Conservation (phyloP, 1,284 basidiomycete species). For the Xanthoconium separans region DNA sequence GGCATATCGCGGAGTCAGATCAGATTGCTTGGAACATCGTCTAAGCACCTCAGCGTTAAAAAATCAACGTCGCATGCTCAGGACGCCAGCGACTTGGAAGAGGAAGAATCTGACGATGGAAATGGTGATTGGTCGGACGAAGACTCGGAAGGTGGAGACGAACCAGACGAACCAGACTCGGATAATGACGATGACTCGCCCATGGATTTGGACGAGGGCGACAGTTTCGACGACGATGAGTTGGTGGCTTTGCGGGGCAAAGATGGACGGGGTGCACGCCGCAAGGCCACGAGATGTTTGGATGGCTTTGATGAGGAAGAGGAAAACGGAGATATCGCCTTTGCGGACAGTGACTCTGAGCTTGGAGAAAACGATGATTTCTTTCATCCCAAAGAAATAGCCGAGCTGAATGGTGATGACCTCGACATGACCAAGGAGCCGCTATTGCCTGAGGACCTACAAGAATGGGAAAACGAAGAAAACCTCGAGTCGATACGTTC, state of each 20-base stretch:
- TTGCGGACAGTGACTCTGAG: conserved; percentile 82
- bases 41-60: conserved; percentile 48
- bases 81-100: conserved; percentile 33
- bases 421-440: conserved; percentile 73
- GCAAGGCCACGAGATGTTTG: conserved; percentile 45
- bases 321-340: conserved; percentile 52
- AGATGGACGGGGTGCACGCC: conserved; percentile 47
- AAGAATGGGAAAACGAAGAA: conserved; percentile 82
- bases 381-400: conserved; percentile 58
- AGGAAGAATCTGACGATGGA: conserved; percentile 13
- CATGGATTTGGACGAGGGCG: not conserved
- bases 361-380: conserved; percentile 68
- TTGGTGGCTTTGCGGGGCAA: conserved; percentile 34
- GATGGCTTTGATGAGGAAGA: conserved; percentile 36
- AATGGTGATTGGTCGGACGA: conserved; percentile 9
- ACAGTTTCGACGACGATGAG: conserved; percentile 16
- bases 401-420: conserved; percentile 48
- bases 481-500: conserved; percentile 84
- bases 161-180: conserved; percentile 27
- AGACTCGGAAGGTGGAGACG: conserved; percentile 26
- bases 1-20: conserved; percentile 81
- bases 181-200: conserved; percentile 22
- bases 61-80: conserved; percentile 8
- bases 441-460: conserved; percentile 50
- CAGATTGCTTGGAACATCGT: conserved; percentile 82